Evolutionary conservation across 1,139 yeast genomes (phyloP).

Genomic region (Pichia sp.): DNA sequence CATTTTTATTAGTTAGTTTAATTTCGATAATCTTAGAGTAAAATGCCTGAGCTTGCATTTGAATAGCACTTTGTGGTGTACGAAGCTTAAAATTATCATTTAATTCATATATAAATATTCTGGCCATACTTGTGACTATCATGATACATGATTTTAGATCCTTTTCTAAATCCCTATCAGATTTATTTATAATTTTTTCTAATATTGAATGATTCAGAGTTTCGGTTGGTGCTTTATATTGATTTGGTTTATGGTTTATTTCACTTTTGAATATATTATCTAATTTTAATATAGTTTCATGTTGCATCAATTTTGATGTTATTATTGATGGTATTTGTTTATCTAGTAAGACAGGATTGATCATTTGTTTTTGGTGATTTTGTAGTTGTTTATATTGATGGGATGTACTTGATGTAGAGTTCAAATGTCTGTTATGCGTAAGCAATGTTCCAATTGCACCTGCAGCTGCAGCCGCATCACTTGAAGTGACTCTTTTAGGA

Average conservation of each 20-base stretch:
- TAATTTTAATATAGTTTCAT: constrained; percentile 34
- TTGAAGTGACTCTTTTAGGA: constrained; percentile 13
- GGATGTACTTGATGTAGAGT: constrained; percentile 18
- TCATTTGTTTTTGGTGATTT: constrained; percentile 24
- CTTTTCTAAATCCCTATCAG: constrained; percentile 33
- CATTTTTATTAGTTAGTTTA: constrained; percentile 51
- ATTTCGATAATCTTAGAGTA: constrained; percentile 43
- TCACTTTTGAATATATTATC: constrained; percentile 36
- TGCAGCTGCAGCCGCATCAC: constrained; percentile 30
- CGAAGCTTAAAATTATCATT: constrained; percentile 25
- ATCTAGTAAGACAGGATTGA: constrained; percentile 28
- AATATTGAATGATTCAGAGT: constrained; percentile 33
- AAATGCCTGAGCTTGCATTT: constrained; percentile 27
- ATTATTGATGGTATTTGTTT: constrained; percentile 27
- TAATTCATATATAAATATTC: constrained; percentile 31
- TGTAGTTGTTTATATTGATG: constrained; percentile 21
- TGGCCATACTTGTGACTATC: constrained; percentile 35
- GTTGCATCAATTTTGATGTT: constrained; percentile 24
- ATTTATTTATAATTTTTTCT: constrained; percentile 37
- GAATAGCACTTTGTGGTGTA: constrained; percentile 27
- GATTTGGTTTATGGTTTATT: constrained; percentile 26
- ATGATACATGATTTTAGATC: constrained; percentile 32
- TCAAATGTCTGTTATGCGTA: constrained; percentile 25
- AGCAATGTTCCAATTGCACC: constrained; percentile 30
- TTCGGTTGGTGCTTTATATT: constrained; percentile 20